These are phyloP conservation scores for Fusarium euwallaceae DNA, from an alignment of 2,329 filamentous ascomycete species.

Conservation along the genomic window DNA sequence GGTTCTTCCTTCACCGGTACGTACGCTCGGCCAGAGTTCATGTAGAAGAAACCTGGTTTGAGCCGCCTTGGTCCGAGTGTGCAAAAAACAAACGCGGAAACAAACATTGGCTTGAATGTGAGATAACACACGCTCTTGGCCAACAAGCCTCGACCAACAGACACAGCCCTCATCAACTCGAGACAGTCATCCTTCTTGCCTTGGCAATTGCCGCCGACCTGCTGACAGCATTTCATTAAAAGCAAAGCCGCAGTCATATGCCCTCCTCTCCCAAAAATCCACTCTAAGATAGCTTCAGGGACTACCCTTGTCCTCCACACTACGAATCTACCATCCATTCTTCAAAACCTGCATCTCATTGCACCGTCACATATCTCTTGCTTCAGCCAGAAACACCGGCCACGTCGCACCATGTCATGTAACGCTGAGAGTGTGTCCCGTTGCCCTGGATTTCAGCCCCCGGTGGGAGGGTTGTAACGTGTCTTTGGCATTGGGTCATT, in stretches of 20 bases:
- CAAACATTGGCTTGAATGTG: neutral
- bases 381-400: neutral
- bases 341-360: neutral
- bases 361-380: conserved; percentile 29
- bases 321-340: neutral
- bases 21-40: neutral
- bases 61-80: neutral
- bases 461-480: neutral
- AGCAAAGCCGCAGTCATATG: conserved; percentile 2
- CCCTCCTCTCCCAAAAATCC: neutral
- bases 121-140: neutral
- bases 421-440: neutral
- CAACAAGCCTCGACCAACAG: neutral
- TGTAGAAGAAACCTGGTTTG: neutral
- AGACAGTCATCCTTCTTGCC: neutral
- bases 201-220: neutral
- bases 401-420: conserved; percentile 17
- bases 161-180: neutral
- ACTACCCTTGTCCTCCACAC: conserved; percentile 17
- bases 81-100: neutral
- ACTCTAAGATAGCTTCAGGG: conserved; percentile 14
- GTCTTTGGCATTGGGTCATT: neutral
- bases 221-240: conserved; percentile 4
- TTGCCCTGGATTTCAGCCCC: conserved; percentile 16
- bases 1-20: neutral